These are phyloP conservation scores for Cutaneotrichosporon cyanovorans DNA, from an alignment of 1,284 basidiomycete genomes.

Conservation along the genomic window DNA sequence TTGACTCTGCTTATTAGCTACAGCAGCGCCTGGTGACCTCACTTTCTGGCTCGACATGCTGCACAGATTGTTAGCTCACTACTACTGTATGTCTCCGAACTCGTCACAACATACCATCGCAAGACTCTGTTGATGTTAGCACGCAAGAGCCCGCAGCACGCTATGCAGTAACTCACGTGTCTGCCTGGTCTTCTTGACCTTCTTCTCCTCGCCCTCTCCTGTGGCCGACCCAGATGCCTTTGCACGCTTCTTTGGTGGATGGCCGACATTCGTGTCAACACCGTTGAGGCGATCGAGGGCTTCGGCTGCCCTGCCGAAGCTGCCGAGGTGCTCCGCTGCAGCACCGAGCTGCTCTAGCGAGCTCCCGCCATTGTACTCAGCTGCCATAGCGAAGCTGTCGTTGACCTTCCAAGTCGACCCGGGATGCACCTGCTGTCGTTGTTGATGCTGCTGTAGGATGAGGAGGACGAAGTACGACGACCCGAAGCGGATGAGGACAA, in stretches of 20 bases:
- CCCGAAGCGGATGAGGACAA: no score
- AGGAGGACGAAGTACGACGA: no score
- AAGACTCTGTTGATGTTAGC: conserved; percentile 24
- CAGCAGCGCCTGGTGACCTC: conserved; percentile 8
- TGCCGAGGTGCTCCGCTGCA: background rate
- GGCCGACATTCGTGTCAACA: background rate
- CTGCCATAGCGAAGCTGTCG: no score
- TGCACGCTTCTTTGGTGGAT: conserved; percentile 3
- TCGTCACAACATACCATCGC: conserved; percentile 33
- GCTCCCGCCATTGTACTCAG: no score
- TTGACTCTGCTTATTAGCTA: conserved; percentile 29
- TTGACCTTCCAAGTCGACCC: no score
- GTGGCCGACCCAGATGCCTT: background rate
- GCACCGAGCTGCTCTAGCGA: background rate
- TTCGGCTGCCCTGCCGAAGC: background rate
- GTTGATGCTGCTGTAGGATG: no score
- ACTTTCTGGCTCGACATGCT: conserved; percentile 44
- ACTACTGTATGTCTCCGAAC: background rate
- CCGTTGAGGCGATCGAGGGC: background rate
- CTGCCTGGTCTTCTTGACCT: conserved; percentile 39
- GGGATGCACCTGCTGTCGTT: no score
- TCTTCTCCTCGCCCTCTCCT: conserved; percentile 13
- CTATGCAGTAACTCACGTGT: conserved; percentile 33
- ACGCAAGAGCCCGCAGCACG: background rate
- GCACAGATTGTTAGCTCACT: conserved; percentile 6